Base-by-base conservation (phyloP, 371 early-diverging fungal species). In the Apophysomyces sp. region DNA sequence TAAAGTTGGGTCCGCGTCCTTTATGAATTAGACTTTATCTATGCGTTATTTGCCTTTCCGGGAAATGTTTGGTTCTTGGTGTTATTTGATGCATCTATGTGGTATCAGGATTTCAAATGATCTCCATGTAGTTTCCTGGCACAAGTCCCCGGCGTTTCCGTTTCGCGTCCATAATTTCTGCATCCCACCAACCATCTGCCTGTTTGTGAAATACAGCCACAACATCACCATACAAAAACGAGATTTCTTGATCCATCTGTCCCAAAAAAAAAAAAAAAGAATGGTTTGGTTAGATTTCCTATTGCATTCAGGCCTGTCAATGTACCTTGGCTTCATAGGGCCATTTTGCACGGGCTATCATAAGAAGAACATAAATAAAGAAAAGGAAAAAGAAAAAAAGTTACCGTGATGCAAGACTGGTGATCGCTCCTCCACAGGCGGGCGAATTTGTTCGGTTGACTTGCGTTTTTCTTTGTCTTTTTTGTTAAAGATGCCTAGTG, bases 111-210 rank as follows among this genome's bases (percentile, higher is more conserved):
- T 21, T 44, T 44, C 49, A 44, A 21, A 44, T 16, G 24, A 44
- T 44, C 41, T 70, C 40, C 72, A 80, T 74, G 52, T 78, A 81
- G 57, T 81, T 81, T 12, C 82, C 78, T 18, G 82, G 82, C 18
- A 81, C 65, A 26, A 81, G 68, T 1, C 77, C 82, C 58, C 73
- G 57, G 57, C 66, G 67, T 16, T 65, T 67, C 28, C 57, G 52
- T 41, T 64, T 40, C 6, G 65, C 59, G 18, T 66, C 67, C 55
- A 72, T 57, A 13, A 67, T 55, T 26, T 78, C 79, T 1, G 79
- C 82, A 34, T 67, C 67, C 82, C 82, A 81, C 82, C 82, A 81
- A 5, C 82, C 82, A 63, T 81, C 82, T 3, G 60, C 52, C 62
- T 81, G 82, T 55, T 77, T 75, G 24, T 61, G 55, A 36, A 77